A percentile compares a stretch with the other conserved stretches of the same genome.
Conservation (phyloP, 768 basidiomycete species). For the Termitomyces sp. region DNA sequence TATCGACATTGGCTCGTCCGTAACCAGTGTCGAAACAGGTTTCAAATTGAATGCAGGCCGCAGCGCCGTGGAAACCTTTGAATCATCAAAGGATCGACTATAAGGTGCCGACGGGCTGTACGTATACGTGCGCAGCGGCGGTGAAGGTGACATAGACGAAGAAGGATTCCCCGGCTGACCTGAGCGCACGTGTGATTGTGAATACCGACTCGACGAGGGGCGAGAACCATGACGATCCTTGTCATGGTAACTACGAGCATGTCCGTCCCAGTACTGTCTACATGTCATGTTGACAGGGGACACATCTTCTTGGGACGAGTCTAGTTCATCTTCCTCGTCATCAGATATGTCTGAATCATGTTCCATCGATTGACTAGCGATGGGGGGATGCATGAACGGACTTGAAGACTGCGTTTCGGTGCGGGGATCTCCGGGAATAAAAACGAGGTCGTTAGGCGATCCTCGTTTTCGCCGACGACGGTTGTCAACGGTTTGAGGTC, state of each 20-base stretch:
- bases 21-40: neutral
- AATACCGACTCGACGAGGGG: slow-evolving; percentile 4
- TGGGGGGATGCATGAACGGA: slow-evolving; percentile 15
- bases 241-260: neutral
- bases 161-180: slow-evolving; percentile 11
- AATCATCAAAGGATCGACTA: slow-evolving; percentile 23
- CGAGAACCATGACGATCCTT: neutral
- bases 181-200: slow-evolving; percentile 14
- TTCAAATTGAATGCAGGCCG: slow-evolving; percentile 25
- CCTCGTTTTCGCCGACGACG: slow-evolving; percentile 23
- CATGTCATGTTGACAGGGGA: slow-evolving; percentile 5
- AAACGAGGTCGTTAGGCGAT: slow-evolving; percentile 11
- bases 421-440: slow-evolving; percentile 9
- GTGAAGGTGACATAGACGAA: slow-evolving; percentile 15
- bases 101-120: slow-evolving; percentile 29
- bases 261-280: neutral
- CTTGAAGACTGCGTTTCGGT: neutral
- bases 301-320: slow-evolving; percentile 13
- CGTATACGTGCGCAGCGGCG: slow-evolving; percentile 11
- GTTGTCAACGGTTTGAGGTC: slow-evolving; percentile 20
- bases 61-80: slow-evolving; percentile 29
- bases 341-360: slow-evolving; percentile 24
- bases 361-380: slow-evolving; percentile 17
- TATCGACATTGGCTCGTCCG: neutral
- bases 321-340: slow-evolving; percentile 20